Evolutionary conservation across 805 yeast species (phyloP).

Genomic region (Zygosaccharomyces kombuchaensis): DNA sequence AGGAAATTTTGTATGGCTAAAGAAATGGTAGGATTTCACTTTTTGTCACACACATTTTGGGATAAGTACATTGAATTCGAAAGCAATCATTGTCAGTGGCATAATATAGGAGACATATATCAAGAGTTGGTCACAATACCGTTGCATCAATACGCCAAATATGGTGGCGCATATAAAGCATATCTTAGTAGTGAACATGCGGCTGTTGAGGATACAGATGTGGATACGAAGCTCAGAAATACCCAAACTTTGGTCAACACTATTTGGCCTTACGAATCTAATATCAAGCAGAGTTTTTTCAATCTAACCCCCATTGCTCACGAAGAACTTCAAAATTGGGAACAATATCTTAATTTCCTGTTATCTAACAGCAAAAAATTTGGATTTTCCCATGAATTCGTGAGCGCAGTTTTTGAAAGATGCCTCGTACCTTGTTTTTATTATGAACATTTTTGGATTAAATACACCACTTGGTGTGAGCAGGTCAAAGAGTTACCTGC

Average conservation of each 20-base stretch:
- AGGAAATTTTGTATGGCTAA: conserved; percentile 47
- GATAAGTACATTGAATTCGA: conserved; percentile 68
- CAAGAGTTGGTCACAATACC: conserved; percentile 54
- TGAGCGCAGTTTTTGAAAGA: conserved; percentile 60
- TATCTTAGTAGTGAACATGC: conserved; percentile 20
- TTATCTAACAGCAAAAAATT: conserved; percentile 34
- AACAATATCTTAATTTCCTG: conserved; percentile 54
- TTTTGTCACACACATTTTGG: conserved; percentile 79
- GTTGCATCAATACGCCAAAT: conserved; percentile 80
- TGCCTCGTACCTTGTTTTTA: conserved; percentile 65
- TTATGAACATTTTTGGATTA: conserved; percentile 61
- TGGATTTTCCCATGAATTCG: conserved; percentile 29
- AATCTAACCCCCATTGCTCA: conserved; percentile 43
- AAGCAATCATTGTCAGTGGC: conserved; percentile 36
- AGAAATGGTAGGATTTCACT: conserved; percentile 58
- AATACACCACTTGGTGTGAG: conserved; percentile 54
- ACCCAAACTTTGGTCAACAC: conserved; percentile 52
- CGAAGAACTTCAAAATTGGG: conserved; percentile 54
- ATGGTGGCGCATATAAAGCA: conserved; percentile 48
- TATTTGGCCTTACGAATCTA: conserved; percentile 71
- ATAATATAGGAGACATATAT: conserved; percentile 41
- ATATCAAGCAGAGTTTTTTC: conserved; percentile 55
- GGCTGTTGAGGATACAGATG: conserved; percentile 27
- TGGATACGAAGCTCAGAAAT: conserved; percentile 38
- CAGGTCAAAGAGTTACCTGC: conserved; percentile 26